A percentile compares a stretch with the other conserved stretches of the same genome.
phyloP scores from a whole-genome alignment of 768 basidiomycete genomes.

The Mycena sanguinolenta region DNA sequence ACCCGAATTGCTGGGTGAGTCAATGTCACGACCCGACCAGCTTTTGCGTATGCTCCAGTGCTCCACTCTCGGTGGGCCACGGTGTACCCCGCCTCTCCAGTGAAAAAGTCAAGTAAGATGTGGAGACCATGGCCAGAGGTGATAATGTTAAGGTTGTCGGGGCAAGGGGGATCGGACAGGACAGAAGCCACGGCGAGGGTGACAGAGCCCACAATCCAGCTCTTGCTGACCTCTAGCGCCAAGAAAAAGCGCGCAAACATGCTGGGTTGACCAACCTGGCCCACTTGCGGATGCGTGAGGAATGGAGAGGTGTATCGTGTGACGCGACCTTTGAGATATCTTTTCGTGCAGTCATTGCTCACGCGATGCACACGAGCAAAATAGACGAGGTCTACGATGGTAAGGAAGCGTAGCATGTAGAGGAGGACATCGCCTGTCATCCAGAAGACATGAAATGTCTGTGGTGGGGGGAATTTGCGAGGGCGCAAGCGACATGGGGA shows the following conservation, averaged over 20 bases:
- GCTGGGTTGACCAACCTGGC: background rate
- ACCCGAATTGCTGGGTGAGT: too few relatives aligned
- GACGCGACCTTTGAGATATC: background rate
- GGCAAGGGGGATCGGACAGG: background rate
- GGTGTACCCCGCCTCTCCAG: background rate
- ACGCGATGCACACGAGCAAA: background rate
- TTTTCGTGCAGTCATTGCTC: background rate
- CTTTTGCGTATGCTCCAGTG: background rate
- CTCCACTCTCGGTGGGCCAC: too few relatives aligned
- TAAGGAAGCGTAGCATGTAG: background rate
- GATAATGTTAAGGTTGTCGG: conserved; percentile 5
- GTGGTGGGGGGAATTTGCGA: background rate
- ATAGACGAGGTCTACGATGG: background rate
- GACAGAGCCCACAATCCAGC: too few relatives aligned
- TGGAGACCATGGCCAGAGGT: background rate
- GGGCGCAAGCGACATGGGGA: too few relatives aligned
- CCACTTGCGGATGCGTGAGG: background rate
- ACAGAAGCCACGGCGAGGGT: too few relatives aligned
- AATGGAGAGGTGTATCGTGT: conserved; percentile 4
- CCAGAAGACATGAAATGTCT: background rate
- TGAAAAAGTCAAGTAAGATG: background rate
- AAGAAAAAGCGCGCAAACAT: background rate
- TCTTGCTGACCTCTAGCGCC: too few relatives aligned
- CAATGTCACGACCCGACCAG: background rate
- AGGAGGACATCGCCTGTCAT: background rate